phyloP scores from a whole-genome alignment of 2,329 filamentous ascomycete genomes.

The Herpotrichia juniperi region DNA sequence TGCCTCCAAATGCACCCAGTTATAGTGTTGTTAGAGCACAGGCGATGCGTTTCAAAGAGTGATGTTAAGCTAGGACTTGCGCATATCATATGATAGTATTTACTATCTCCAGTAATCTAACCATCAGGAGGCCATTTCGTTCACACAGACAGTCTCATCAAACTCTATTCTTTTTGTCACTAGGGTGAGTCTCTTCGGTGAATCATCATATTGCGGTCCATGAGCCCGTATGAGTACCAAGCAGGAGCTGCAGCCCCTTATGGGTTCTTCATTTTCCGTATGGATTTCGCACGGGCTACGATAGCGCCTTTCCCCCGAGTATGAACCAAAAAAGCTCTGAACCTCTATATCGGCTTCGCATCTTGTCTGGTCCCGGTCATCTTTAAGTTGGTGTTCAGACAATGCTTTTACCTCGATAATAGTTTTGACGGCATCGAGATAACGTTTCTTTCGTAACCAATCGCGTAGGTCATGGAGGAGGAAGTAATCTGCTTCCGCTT shows the following conservation, averaged over 20 bases:
- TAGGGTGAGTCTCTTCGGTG: background rate
- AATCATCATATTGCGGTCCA: slow-evolving; percentile 1
- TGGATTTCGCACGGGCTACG: slow-evolving; percentile 2
- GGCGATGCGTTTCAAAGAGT: too few relatives aligned
- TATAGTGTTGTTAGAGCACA: too few relatives aligned
- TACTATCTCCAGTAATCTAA: too few relatives aligned
- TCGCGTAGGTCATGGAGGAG: slow-evolving; percentile 27
- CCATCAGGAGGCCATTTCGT: background rate
- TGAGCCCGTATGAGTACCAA: background rate
- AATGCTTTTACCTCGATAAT: background rate
- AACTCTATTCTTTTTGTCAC: background rate
- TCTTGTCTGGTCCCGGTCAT: background rate
- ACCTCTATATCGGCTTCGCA: slow-evolving; percentile 6
- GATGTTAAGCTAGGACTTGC: too few relatives aligned
- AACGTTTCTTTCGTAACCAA: slow-evolving; percentile 31
- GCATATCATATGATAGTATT: too few relatives aligned
- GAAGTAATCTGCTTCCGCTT: slow-evolving; percentile 37
- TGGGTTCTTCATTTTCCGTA: background rate
- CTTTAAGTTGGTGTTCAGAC: slow-evolving; percentile 1
- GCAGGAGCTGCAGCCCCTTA: background rate
- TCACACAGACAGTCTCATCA: background rate
- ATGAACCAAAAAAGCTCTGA: slow-evolving; percentile 8
- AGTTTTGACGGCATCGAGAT: background rate
- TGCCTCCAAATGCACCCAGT: too few relatives aligned
- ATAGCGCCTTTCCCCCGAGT: slow-evolving; percentile 5